Conservation (phyloP, 768 basidiomycete genomes). For the Calocybe gangraenosa region DNA sequence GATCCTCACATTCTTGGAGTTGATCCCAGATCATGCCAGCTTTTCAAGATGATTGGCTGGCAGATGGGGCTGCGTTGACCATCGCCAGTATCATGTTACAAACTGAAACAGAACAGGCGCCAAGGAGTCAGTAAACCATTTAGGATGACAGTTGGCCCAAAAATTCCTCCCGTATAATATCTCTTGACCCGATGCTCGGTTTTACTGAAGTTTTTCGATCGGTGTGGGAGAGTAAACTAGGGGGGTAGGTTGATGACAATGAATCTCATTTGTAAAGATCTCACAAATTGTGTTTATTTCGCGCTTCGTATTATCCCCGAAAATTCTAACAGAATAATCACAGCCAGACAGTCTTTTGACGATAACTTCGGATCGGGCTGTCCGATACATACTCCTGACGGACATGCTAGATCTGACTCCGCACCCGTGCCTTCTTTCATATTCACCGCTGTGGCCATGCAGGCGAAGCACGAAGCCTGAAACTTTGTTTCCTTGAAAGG, state of each 20-base stretch:
- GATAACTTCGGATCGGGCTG: conserved; percentile 23
- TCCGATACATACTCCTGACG: conserved; percentile 16
- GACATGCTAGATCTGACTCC: conserved; percentile 19
- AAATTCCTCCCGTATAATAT: background rate
- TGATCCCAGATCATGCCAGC: conserved; percentile 7
- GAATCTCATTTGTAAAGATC: background rate
- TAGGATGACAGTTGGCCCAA: background rate
- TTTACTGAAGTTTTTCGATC: background rate
- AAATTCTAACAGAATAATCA: conserved; percentile 10
- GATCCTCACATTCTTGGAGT: background rate
- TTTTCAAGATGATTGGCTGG: background rate
- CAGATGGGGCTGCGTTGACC: conserved; percentile 7
- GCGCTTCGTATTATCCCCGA: background rate
- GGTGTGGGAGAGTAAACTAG: conserved; percentile 2
- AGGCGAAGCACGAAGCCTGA: conserved; percentile 25
- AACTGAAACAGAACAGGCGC: conserved; percentile 9
- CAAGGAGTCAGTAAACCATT: conserved; percentile 6
- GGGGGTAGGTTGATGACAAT: conserved; percentile 3
- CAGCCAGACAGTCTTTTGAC: conserved; percentile 13
- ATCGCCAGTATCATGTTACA: conserved; percentile 1
- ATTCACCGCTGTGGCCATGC: conserved; percentile 14
- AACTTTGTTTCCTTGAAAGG: conserved; percentile 31
- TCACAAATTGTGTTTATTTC: background rate
- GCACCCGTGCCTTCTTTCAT: conserved; percentile 21
- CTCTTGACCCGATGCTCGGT: conserved; percentile 2